A percentile compares a stretch with the other conserved stretches of the same genome.
Evolutionary conservation across 352 stramenopile genomes (phyloP).

Genomic region (Pythium guiyangense): DNA sequence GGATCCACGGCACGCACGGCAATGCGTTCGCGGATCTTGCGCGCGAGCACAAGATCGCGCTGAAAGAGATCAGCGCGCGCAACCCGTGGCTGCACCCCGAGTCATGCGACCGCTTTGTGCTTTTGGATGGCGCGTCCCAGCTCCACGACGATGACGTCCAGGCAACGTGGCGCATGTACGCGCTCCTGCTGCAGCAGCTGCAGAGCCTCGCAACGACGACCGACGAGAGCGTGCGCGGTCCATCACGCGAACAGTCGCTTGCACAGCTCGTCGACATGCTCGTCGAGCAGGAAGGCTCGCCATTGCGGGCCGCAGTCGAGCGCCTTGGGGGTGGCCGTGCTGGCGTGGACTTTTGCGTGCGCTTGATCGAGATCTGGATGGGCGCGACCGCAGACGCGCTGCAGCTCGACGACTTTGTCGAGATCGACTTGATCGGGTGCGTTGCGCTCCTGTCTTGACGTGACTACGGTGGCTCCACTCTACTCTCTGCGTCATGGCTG

Average conservation of each 20-base stretch:
- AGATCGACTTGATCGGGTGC: conserved; percentile 49
- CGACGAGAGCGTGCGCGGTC: conserved; percentile 5
- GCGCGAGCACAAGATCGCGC: conserved; percentile 27
- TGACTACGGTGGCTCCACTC: too few species aligned
- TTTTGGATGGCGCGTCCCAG: conserved; percentile 27
- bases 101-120: conserved; percentile 38
- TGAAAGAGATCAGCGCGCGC: conserved; percentile 41
- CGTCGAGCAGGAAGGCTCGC: conserved; percentile 11
- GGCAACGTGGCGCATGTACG: conserved; percentile 41
- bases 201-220: conserved; percentile 18
- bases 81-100: conserved; percentile 57
- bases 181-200: conserved; percentile 38
- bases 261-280: conserved; percentile 33
- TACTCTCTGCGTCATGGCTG: too few species aligned
- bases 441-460: too few species aligned
- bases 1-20: conserved; percentile 47
- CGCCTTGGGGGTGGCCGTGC: conserved; percentile 15
- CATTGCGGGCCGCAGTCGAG: conserved; percentile 6
- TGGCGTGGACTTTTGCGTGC: conserved; percentile 35
- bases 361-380: conserved; percentile 58
- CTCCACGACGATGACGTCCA: conserved; percentile 24
- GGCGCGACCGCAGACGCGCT: conserved; percentile 38
- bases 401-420: conserved; percentile 53
- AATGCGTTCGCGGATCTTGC: conserved; percentile 43
- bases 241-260: conserved; percentile 13